Base-by-base conservation (phyloP, 805 yeast species). In the Candida parachauliodes region DNA sequence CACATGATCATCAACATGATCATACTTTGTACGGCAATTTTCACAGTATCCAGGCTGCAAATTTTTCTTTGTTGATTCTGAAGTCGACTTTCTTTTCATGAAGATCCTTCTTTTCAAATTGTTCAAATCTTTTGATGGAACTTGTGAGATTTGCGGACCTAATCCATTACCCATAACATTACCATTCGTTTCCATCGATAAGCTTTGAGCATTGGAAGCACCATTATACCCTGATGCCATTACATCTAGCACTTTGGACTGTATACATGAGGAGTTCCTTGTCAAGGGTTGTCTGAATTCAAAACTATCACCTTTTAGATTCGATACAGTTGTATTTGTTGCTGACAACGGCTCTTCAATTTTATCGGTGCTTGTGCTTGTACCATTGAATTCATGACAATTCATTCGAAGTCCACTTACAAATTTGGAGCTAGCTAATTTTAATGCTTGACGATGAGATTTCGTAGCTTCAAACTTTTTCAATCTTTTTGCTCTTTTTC, bases 11-110 rank as follows among this genome's bases (percentile, higher is more conserved):
- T 79, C 85, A 52, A 88, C 81, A 47, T 78, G 77, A 36, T 84
- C 89, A 55, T 84, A 91, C 54, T 81, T 81, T 42, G 83, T 83
- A 17, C 91, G 70, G 60, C 98, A 91, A 54, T 91, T 91, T 56
- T 91, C 98, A 62, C 98, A 91, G 59, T 86, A 89, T 0, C 97
- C 97, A 1, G 91, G 75, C 35, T 60, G 61, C 30, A 54, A 39
- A 26, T 65, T 70, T 35, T 57, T 40, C 4, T 20, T 24, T 8
- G 19, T 8, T 19, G 34, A 24, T 40, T 47, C 43, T 54, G 58
- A 38, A 54, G 55, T 40, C 64, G 68, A 41, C 57, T 63, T 34
- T 22, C 17, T 10, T 45, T 68, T 65, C 58, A 60, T 58, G 46
- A 65, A 60, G 19, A 72, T 62, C 48, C 77, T 62, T 40, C 73